Evolutionary conservation across 2,329 filamentous ascomycete species (phyloP), one percentile per base, ranked within the genome.

Genomic region (Helotiales sp.): DNA sequence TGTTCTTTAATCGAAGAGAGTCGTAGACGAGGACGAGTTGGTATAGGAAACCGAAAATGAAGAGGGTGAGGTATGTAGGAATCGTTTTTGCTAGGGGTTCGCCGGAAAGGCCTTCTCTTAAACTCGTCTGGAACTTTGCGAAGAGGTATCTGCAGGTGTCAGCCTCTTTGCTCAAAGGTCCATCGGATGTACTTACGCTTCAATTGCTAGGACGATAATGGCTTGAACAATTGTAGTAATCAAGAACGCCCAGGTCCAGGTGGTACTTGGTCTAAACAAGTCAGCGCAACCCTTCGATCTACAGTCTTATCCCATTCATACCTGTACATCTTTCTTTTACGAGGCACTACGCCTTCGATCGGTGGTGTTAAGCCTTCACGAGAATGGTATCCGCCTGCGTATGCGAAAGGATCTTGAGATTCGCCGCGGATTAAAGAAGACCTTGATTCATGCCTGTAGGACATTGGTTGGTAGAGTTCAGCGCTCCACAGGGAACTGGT

Each of bases 11-110:
- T 70, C 93, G 90, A 66, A 99, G 84, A 17, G 95, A 96, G 82
- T 99, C 96, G 86, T 93, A 98, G 13, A 96, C 92, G 62, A 99
- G 84, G 30, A 96, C 82, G 34, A 98, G 82, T 77, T 97, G 90
- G 81, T 98, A 99, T 66, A 99, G 80, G 81, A 97, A 98, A 69
- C 93, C 96, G 79, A 99, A 97, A 79, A 97, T 97, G 83, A 98
- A 97, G 55, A 99, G 88, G 26, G 95, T 93, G 66, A 99, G 85
- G 81, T 97, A 98, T 43, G 95, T 98, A 28, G 96, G 95, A 71
- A 99, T 97, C 0, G 94, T 90, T 77, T 85, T 86, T 73, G 85
- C 83, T 69, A 88, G 85, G 13, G 87, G 84, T 62, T 82, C 79
- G 37, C 70, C 87, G 78, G 81, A 83, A 58, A 83, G 80, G 83